Evolutionary conservation across 345 rosid genomes (phyloP), one percentile per base, ranked within the genome.

Genomic region (Gossypium bickii): DNA sequence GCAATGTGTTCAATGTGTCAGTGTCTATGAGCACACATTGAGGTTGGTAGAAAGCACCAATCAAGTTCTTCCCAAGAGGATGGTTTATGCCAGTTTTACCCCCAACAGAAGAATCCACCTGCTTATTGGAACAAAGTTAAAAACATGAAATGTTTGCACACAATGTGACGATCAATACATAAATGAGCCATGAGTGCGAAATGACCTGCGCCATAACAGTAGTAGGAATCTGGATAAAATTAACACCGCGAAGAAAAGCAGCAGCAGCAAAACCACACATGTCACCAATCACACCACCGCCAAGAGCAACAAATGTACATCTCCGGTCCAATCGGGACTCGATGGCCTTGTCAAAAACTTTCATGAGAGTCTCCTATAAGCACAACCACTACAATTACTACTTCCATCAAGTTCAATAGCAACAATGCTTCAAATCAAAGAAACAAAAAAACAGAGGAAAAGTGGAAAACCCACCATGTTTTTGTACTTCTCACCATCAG

Each of bases 231-330:
- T 96, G 99, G 76, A 96, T 96, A 81, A 96, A 93, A 80, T 92
- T 93, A 80, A 96, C 99, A 76, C 99, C 99, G 17, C 99, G 97
- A 16, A 96, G 94, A 85, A 80, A 96, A 52, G 98, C 78, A 0
- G 99, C 94, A 72, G 99, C 99, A 20, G 99, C 98, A 74, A 78
- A 96, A 71, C 99, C 99, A 80, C 98, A 93, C 99, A 93, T 87
- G 76, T 95, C 99, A 27, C 98, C 99, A 3, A 95, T 89, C 41
- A 95, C 99, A 73, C 99, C 99, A 2, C 99, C 99, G 58, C 99
- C 99, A 25, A 96, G 97, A 5, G 98, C 99, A 67, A 96, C 93
- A 85, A 96, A 96, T 0, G 99, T 96, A 76, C 86, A 88, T 27
- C 85, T 77, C 43, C 99, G 81, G 79, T 96, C 99, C 64, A 96